Percentiles rank a stretch among this genome's conserved stretches.
Conservation (phyloP, 345 rosid genomes). For the Ceriops tagal region DNA sequence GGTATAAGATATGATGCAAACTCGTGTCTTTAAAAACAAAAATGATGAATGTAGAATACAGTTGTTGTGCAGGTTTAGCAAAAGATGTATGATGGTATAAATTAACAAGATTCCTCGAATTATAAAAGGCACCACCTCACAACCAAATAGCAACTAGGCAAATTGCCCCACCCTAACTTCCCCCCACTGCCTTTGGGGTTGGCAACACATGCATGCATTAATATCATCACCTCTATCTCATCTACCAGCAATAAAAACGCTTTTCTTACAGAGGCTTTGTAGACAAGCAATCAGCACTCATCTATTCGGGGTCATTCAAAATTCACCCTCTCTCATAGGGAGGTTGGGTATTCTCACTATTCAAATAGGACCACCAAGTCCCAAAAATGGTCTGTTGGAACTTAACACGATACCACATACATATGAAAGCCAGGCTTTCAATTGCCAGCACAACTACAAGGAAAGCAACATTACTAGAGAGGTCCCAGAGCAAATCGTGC, state of each 20-base stretch:
- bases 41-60: no score
- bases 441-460: background rate
- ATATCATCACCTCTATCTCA: conserved; percentile 35
- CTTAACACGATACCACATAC: background rate
- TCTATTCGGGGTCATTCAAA: background rate
- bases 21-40: no score
- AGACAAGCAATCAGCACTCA: conserved; percentile 7
- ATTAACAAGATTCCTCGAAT: conserved; percentile 15
- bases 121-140: conserved; percentile 6
- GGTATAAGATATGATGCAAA: no score
- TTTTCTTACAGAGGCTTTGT: background rate
- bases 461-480: background rate
- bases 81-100: background rate
- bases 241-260: conserved; percentile 14
- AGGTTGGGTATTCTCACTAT: background rate
- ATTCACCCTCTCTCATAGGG: background rate
- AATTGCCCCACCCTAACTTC: conserved; percentile 45
- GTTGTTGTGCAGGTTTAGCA: no score
- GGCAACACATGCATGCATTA: conserved; percentile 45
- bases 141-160: conserved; percentile 21
- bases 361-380: background rate
- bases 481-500: background rate
- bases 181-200: conserved; percentile 35
- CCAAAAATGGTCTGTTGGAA: conserved; percentile 10
- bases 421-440: background rate